Percentiles rank a stretch among this genome's conserved stretches.
These are phyloP conservation scores for Dalbergia cultrata DNA, from an alignment of 306 rosid species.

Conservation along the genomic window DNA sequence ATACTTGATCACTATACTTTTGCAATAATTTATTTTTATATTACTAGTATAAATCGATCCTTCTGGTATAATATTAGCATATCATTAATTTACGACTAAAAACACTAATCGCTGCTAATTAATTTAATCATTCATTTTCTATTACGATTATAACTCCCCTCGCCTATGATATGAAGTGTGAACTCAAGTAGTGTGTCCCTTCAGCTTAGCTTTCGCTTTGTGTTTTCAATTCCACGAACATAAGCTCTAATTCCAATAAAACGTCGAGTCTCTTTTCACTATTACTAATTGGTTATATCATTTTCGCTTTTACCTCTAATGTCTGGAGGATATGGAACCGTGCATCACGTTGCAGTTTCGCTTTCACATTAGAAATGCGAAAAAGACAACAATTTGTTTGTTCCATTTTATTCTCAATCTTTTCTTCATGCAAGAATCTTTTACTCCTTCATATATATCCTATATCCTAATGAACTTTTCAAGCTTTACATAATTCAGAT, in stretches of 20 bases:
- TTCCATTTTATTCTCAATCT: background rate
- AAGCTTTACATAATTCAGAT: background rate
- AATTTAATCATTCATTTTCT: too few relatives aligned
- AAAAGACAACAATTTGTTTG: background rate
- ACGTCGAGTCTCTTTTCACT: background rate
- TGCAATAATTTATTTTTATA: too few relatives aligned
- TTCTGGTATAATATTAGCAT: too few relatives aligned
- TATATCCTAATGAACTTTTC: background rate
- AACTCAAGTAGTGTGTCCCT: background rate
- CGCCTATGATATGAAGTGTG: background rate
- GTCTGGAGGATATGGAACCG: background rate
- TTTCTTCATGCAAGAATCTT: background rate
- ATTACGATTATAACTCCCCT: too few relatives aligned
- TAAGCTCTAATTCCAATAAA: background rate
- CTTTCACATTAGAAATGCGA: background rate
- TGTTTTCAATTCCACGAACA: background rate
- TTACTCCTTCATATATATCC: background rate
- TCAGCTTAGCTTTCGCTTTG: conserved; percentile 9
- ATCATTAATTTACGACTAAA: too few relatives aligned
- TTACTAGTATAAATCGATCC: too few relatives aligned
- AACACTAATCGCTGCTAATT: too few relatives aligned
- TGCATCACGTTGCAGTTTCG: conserved; percentile 31
- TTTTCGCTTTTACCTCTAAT: background rate
- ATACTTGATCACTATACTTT: too few relatives aligned
- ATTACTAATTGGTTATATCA: background rate